Conservation (phyloP, 2,329 filamentous ascomycete species). For the Colletotrichum musae region DNA sequence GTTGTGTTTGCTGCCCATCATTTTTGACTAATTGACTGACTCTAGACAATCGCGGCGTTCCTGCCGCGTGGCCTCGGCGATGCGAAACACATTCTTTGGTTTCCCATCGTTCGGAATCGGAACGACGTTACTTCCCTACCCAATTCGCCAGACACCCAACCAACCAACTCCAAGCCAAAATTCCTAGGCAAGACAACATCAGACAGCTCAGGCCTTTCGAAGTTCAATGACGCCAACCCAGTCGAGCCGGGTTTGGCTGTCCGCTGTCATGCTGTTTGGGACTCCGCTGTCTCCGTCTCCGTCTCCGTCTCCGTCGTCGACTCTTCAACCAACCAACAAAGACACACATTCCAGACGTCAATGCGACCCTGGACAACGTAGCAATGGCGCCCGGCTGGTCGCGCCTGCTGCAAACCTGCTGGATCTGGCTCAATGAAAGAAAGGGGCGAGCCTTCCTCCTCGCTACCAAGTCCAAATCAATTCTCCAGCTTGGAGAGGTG, state of each 20-base stretch:
- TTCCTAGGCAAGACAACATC: too few relatives aligned
- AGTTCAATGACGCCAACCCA: background rate
- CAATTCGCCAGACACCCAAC: too few relatives aligned
- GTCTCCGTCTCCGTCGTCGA: conserved; percentile 4
- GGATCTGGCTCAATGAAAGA: conserved; percentile 1
- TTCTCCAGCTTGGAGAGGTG: background rate
- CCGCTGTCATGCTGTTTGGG: background rate
- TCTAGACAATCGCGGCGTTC: background rate
- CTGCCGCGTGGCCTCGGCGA: background rate
- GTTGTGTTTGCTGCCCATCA: conserved; percentile 6
- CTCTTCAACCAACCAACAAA: conserved; percentile 19
- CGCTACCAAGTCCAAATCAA: conserved; percentile 2
- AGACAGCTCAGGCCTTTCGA: too few relatives aligned
- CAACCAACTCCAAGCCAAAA: too few relatives aligned
- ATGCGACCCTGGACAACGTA: conserved; percentile 18
- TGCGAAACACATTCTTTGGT: background rate
- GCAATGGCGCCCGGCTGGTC: background rate
- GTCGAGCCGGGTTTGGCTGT: background rate
- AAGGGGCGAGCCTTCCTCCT: conserved; percentile 16
- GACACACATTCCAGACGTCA: conserved; percentile 24
- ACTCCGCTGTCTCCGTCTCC: background rate
- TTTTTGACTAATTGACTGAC: background rate
- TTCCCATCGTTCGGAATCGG: too few relatives aligned
- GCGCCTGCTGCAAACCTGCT: background rate
- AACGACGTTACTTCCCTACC: too few relatives aligned